Base-by-base conservation (phyloP, 2,329 filamentous ascomycete species). In the Arthrobotrys entomopaga region DNA sequence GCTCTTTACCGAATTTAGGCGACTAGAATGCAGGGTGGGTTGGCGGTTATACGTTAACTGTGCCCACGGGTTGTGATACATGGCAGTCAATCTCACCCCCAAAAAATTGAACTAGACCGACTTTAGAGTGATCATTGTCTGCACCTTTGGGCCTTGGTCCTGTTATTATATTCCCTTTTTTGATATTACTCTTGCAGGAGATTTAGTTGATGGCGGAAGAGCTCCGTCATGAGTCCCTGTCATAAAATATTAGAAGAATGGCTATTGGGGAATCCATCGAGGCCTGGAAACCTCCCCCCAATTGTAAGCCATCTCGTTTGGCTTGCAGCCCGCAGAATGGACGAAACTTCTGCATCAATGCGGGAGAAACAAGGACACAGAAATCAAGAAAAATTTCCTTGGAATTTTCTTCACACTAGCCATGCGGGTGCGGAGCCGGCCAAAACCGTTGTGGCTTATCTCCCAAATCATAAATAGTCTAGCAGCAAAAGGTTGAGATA, bases 11-110 rank as follows among this genome's bases (percentile, higher is more conserved):
- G 46, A 50, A 50, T 50, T 50, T 50, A 50, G 46, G 46, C 46
- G 46, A 50, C 20, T 19, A n/a, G 10, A 50, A 50, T 34, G 29
- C 29, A 34, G 29, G 29, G 10, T 22, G 46, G 46, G 20, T 50
- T 50, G 46, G 16, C 46, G 46, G 46, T 19, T 34, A 34, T 34
- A 34, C 10, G 29, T 34, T 20, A 50, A 50, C n/a, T n/a, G n/a
- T n/a, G n/a, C n/a, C n/a, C n/a, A n/a, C 46, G 46, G 46, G 46
- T 50, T 50, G 46, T 50, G 46, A 50, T 50, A 50, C 46, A 24
- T 50, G 46, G 1, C 11, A 46, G n/a, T 15, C 15, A 46, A 19
- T 50, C 15, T 19, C 3, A 11, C 46, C 46, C 46, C 20, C 43
- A 5, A 22, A 50, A 20, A 50, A 3, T 3, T 22, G n/a, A 19